Conservation (phyloP, 495 filamentous ascomycete species). For the Hypoxylon perforatum region DNA sequence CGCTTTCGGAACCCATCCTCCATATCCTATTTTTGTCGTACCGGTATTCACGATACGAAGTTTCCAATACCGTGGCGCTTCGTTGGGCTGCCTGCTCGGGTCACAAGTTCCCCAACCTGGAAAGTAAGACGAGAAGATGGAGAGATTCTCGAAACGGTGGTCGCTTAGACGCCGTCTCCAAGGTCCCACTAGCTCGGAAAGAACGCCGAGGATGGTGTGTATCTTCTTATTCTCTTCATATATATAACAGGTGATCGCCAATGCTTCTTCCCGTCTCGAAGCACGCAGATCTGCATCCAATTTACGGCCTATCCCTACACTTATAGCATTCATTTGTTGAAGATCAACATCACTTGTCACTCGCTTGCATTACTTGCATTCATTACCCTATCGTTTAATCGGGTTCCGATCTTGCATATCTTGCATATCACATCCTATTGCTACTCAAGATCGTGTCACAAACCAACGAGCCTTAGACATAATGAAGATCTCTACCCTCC, state of each 20-base stretch:
- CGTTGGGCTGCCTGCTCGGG: no score
- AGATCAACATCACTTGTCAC: conserved; percentile 14
- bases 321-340: conserved; percentile 8
- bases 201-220: background rate
- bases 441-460: conserved; percentile 10
- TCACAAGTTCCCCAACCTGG: no score
- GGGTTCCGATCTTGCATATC: background rate
- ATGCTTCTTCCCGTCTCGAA: conserved; percentile 3
- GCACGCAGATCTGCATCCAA: conserved; percentile 9
- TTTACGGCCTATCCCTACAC: background rate
- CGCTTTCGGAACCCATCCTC: background rate
- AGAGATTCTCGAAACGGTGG: conserved; percentile 1
- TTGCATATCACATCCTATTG: conserved; percentile 1
- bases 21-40: background rate
- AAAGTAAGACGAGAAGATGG: background rate
- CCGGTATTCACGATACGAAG: background rate
- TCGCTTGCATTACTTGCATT: conserved; percentile 5
- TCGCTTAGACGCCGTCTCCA: background rate
- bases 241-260: background rate
- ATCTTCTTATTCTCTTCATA: conserved; percentile 2
- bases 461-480: background rate
- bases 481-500: conserved; percentile 29
- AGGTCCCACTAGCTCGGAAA: no score
- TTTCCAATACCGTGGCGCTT: background rate
- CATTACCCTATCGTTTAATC: background rate